Evolutionary conservation across 164 flowering plant genomes (phyloP), one percentile per base, ranked within the genome.

Genomic region (Magnolia officinalis): DNA sequence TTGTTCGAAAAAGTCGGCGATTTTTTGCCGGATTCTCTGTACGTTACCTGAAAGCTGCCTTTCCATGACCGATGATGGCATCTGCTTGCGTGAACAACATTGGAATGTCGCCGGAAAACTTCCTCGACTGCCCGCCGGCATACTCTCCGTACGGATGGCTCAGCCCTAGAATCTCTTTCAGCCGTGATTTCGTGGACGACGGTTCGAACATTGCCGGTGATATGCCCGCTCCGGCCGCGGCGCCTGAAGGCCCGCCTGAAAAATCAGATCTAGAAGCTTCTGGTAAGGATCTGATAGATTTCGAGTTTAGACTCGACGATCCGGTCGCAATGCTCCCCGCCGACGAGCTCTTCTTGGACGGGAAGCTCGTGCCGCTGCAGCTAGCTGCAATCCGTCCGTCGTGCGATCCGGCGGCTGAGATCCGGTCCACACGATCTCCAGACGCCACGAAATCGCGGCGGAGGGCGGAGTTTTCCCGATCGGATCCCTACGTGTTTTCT

Each of bases 61-160:
- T 58, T 70, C 67, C 66, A 75, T 77, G 78, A 73, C 73, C 78
- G 84, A 72, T 64, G 61, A 95, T 91, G 97, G 95, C 97, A 31
- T 95, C 98, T 0, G 97, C 96, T 13, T 92, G 97, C 80, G 89
- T 95, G 9, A 91, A 92, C 85, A 89, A 87, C 82, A 82, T 89
- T 51, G 86, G 85, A 1, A 45, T 87, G 59, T 78, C 94, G 64
- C 81, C 95, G 74, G 91, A 87, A 20, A 80, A n/a, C 9, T 89
- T 90, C 58, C 81, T 84, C 13, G 88, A 87, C 82, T 78, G 86
- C 9, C 75, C 89, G 21, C 14, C 84, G 3, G 61, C 61, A 4
- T 88, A 31, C 59, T 69, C 88, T 9, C 74, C 94, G 16, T 90
- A 84, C 75, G 91, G 87, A 1, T 91, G 95, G 97, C 74, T 88